phyloP scores from a whole-genome alignment of 1,284 basidiomycete genomes.

The Retiboletus flavoniger region DNA sequence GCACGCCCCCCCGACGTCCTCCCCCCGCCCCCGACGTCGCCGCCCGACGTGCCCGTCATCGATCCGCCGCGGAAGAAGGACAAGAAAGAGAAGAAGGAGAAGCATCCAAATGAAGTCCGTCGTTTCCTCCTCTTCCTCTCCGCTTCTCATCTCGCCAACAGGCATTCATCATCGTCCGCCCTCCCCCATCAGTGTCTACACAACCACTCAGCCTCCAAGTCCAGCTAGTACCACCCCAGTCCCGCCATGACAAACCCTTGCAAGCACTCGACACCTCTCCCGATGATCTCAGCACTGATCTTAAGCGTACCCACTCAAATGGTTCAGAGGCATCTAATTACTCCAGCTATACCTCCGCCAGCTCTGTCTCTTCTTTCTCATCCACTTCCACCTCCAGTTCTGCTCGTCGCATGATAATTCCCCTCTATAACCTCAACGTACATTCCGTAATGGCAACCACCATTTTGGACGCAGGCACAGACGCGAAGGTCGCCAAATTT shows the following conservation, averaged over 20 bases:
- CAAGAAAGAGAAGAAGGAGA: constrained; percentile 54
- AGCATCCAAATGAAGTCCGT: constrained; percentile 54
- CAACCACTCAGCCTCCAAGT: constrained; percentile 93
- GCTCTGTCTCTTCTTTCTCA: constrained; percentile 54
- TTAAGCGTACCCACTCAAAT: constrained; percentile 41
- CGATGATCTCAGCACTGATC: constrained; percentile 23
- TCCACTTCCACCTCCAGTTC: constrained; percentile 49
- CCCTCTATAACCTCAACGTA: constrained; percentile 90
- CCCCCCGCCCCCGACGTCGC: constrained; percentile 18
- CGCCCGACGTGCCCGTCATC: not conserved
- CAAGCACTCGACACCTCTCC: constrained; percentile 39
- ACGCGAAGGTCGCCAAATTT: constrained; percentile 92
- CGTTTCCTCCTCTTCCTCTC: constrained; percentile 1
- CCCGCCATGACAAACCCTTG: constrained; percentile 38
- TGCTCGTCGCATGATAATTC: constrained; percentile 77
- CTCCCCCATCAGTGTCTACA: constrained; percentile 78
- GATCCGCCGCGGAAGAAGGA: constrained; percentile 32
- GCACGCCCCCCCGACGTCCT: constrained; percentile 21
- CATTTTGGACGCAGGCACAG: constrained; percentile 90
- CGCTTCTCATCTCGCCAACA: constrained; percentile 33
- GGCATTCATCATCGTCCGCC: constrained; percentile 85
- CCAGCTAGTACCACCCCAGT: constrained; percentile 79
- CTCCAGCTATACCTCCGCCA: constrained; percentile 43
- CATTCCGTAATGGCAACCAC: constrained; percentile 93
- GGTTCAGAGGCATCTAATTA: constrained; percentile 36